phyloP scores from a whole-genome alignment of 2,329 filamentous ascomycete genomes.

The Acarospora socialis region DNA sequence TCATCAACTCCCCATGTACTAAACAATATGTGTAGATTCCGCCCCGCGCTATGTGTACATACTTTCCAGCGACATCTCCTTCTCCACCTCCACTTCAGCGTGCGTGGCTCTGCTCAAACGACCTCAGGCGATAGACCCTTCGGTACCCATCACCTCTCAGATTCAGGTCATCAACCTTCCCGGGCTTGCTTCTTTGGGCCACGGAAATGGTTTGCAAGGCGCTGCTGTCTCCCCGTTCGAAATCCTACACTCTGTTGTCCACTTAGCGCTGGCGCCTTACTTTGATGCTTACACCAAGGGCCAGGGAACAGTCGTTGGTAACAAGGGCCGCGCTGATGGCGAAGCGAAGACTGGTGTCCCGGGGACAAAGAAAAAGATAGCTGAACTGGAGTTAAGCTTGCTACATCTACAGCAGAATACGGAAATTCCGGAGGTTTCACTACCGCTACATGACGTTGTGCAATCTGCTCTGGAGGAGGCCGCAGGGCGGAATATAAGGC shows the following conservation, averaged over 20 bases:
- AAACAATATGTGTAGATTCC: conserved; percentile 15
- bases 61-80: conserved; percentile 68
- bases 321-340: conserved; percentile 62
- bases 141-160: conserved; percentile 69
- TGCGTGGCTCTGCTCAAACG: conserved; percentile 86
- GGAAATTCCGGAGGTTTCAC: conserved; percentile 82
- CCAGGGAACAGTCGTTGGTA: conserved; percentile 51
- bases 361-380: conserved; percentile 93
- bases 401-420: conserved; percentile 93
- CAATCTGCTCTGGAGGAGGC: conserved; percentile 74
- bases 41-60: conserved; percentile 52
- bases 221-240: conserved; percentile 73
- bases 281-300: conserved; percentile 92
- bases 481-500: conserved; percentile 47
- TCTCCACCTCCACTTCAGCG: conserved; percentile 63
- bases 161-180: conserved; percentile 89
- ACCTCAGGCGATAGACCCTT: conserved; percentile 72
- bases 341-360: conserved; percentile 91
- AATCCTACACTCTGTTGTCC: conserved; percentile 79
- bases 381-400: conserved; percentile 81
- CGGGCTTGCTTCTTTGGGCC: conserved; percentile 57
- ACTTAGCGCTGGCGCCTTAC: conserved; percentile 83
- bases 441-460: conserved; percentile 79
- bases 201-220: conserved; percentile 53
- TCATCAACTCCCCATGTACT: conserved; percentile 2